Conservation (phyloP, 148 eudicot genomes). For the Fagopyrum homotropicum region DNA sequence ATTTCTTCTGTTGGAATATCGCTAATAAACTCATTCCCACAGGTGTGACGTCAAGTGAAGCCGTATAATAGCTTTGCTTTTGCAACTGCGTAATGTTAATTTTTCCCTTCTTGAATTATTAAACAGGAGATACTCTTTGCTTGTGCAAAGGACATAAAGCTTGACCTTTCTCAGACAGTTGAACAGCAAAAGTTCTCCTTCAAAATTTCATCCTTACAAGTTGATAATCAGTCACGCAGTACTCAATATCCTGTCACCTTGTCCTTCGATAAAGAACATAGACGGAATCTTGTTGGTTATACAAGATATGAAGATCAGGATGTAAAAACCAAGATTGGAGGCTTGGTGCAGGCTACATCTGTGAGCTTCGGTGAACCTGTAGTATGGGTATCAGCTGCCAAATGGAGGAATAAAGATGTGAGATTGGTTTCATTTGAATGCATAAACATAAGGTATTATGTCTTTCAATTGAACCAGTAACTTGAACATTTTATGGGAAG, state of each 20-base stretch:
- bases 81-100: background rate
- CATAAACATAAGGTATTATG: constrained; percentile 61
- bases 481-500: background rate
- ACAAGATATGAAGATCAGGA: constrained; percentile 43
- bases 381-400: constrained; percentile 54
- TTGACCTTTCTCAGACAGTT: constrained; percentile 60
- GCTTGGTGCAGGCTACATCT: constrained; percentile 28
- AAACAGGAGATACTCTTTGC: constrained; percentile 80
- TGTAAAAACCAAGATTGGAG: constrained; percentile 33
- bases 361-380: constrained; percentile 51
- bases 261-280: constrained; percentile 57
- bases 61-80: constrained; percentile 1
- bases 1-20: constrained; percentile 85
- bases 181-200: constrained; percentile 67
- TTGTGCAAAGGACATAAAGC: constrained; percentile 51
- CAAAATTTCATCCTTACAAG: constrained; percentile 64
- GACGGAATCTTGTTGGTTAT: constrained; percentile 33
- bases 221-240: constrained; percentile 77
- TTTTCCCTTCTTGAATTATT: constrained; percentile 9
- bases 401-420: constrained; percentile 75
- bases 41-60: constrained; percentile 38
- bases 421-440: constrained; percentile 67
- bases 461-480: background rate
- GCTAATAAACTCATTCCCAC: constrained; percentile 67
- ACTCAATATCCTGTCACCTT: constrained; percentile 85